These are phyloP conservation scores for Wickerhamiella kazuoi DNA, from an alignment of 805 yeast genomes.

Conservation along the genomic window DNA sequence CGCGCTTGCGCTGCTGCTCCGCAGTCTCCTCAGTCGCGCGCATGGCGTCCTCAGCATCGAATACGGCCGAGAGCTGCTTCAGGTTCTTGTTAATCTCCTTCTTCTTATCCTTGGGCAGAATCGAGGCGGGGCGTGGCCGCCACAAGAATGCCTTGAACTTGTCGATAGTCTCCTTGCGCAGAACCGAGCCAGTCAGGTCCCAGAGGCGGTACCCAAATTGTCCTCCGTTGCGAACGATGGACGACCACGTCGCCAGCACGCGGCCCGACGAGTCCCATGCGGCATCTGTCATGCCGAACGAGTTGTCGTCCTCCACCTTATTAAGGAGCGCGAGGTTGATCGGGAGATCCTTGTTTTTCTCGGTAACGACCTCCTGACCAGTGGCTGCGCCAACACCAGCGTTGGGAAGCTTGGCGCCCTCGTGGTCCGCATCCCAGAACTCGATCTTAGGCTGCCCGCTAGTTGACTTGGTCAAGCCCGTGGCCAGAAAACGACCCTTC, in stretches of 20 bases:
- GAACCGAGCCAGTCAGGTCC: constrained; percentile 62
- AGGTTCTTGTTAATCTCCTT: constrained; percentile 82
- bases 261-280: constrained; percentile 96
- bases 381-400: constrained; percentile 11
- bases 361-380: constrained; percentile 23
- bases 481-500: constrained; percentile 66
- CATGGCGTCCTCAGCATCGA: constrained; percentile 90
- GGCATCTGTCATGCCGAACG: constrained; percentile 54
- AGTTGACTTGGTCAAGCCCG: constrained; percentile 28
- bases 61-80: constrained; percentile 77
- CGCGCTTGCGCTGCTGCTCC: constrained; percentile 73
- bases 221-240: constrained; percentile 56
- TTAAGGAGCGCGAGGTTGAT: constrained; percentile 46
- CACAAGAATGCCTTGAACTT: constrained; percentile 79
- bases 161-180: constrained; percentile 62
- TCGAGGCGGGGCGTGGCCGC: constrained; percentile 91
- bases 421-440: constrained; percentile 72
- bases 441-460: constrained; percentile 46
- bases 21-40: constrained; percentile 84
- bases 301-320: constrained; percentile 39
- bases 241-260: constrained; percentile 73
- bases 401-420: constrained; percentile 18
- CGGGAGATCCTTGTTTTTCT: constrained; percentile 30
- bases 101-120: constrained; percentile 59
- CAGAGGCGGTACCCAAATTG: constrained; percentile 84